Conservation (phyloP, 805 yeast species). For the Yarrowia hollandica region DNA sequence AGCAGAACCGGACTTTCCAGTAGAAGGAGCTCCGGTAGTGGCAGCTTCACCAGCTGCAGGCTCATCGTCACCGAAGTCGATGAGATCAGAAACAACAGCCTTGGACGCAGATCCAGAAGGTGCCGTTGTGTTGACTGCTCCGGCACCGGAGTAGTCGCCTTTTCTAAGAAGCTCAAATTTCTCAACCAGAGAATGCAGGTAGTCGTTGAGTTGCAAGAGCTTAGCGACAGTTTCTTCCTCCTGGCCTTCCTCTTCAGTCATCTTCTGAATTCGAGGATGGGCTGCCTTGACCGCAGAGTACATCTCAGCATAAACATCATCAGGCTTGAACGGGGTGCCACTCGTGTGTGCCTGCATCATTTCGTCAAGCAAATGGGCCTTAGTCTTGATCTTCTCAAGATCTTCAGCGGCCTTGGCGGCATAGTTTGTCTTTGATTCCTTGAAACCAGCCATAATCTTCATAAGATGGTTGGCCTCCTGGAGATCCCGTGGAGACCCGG, state of each 20-base stretch:
- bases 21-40: constrained; percentile 38
- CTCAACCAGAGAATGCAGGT: constrained; percentile 63
- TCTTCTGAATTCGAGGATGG: constrained; percentile 81
- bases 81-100: constrained; percentile 44
- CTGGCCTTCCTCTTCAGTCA: constrained; percentile 72
- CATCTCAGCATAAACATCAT: constrained; percentile 78
- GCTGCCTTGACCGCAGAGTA: constrained; percentile 76
- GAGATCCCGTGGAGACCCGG: constrained; percentile 93
- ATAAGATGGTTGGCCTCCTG: constrained; percentile 94
- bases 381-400: constrained; percentile 76
- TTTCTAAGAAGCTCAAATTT: constrained; percentile 65
- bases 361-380: constrained; percentile 82
- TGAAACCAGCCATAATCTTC: constrained; percentile 98
- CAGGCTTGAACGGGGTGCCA: constrained; percentile 34
- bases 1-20: constrained; percentile 40
- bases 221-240: constrained; percentile 64
- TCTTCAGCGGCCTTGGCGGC: constrained; percentile 80
- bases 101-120: constrained; percentile 43
- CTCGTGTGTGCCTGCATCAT: constrained; percentile 54
- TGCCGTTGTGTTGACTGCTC: constrained; percentile 42
- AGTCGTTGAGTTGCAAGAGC: constrained; percentile 70
- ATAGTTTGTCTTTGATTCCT: constrained; percentile 58
- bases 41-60: constrained; percentile 7
- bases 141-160: constrained; percentile 62
- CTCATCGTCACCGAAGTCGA: constrained; percentile 70